Evolutionary conservation across 2,329 filamentous ascomycete genomes (phyloP).

Genomic region (Cordyceps javanica): DNA sequence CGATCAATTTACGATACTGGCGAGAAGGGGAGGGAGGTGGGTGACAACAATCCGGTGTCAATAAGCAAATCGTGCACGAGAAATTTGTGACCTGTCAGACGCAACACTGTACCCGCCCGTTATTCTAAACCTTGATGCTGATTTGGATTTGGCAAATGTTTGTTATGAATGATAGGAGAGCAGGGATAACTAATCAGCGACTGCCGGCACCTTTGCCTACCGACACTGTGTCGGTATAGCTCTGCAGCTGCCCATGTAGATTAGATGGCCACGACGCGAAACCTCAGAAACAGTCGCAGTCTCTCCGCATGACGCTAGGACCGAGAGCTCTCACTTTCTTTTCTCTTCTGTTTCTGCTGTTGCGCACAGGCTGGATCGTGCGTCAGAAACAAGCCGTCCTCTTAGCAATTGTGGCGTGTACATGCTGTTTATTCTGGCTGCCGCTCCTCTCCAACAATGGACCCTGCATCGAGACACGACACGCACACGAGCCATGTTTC

Average conservation of each 20-base stretch:
- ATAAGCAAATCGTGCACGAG: not conserved
- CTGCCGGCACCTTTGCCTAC: no score
- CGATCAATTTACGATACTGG: no score
- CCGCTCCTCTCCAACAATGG: not conserved
- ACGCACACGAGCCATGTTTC: conserved; percentile 5
- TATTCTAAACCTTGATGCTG: no score
- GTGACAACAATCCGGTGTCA: not conserved
- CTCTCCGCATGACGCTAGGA: not conserved
- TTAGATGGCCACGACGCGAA: no score
- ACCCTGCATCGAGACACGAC: not conserved
- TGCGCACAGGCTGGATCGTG: conserved; percentile 2
- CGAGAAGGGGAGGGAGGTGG: not conserved
- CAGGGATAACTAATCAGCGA: no score
- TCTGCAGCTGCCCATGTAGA: not conserved
- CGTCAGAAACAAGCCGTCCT: not conserved
- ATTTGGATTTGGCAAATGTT: no score
- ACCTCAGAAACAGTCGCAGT: not conserved
- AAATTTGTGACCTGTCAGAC: not conserved
- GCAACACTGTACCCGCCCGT: no score
- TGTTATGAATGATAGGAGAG: not conserved
- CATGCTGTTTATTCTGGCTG: not conserved
- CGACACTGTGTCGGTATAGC: no score
- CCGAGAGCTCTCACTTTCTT: not conserved
- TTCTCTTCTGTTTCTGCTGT: not conserved
- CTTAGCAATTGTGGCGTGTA: not conserved